phyloP scores from a whole-genome alignment of 2,329 filamentous ascomycete genomes.

The Arthrinium phaeospermum region DNA sequence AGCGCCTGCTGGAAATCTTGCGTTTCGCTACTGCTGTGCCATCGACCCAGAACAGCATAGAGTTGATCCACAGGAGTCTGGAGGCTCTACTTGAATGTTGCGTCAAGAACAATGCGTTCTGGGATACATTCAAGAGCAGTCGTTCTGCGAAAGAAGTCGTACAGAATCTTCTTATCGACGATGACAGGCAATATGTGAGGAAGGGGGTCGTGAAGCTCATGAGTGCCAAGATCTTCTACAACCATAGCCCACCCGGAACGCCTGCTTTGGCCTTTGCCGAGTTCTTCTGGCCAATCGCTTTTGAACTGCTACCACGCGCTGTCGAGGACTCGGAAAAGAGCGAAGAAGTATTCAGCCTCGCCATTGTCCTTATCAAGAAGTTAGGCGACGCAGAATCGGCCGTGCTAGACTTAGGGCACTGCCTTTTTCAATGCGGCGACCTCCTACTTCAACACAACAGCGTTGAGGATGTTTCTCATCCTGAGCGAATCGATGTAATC shows the following conservation, averaged over 20 bases:
- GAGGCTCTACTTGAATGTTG: conserved; percentile 48
- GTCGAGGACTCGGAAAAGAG: conserved; percentile 41
- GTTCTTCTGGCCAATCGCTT: conserved; percentile 54
- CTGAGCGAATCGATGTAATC: conserved; percentile 42
- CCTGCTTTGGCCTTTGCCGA: conserved; percentile 46
- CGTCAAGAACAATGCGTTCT: conserved; percentile 44
- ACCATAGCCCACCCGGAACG: conserved; percentile 34
- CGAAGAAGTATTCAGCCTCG: conserved; percentile 46
- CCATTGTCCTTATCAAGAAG: conserved; percentile 35
- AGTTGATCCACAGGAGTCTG: conserved; percentile 43
- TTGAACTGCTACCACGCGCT: conserved; percentile 44
- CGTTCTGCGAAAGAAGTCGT: conserved; percentile 36
- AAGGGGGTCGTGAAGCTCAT: conserved; percentile 44
- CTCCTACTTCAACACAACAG: conserved; percentile 34
- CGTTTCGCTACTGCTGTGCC: conserved; percentile 27
- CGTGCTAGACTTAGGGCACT: conserved; percentile 32
- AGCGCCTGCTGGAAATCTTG: conserved; percentile 34
- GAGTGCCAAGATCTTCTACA: conserved; percentile 27
- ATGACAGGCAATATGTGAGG: conserved; percentile 44
- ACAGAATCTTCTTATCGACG: conserved; percentile 44
- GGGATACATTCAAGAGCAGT: conserved; percentile 43
- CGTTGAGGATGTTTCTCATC: conserved; percentile 45
- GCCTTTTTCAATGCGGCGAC: conserved; percentile 32
- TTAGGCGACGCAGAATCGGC: conserved; percentile 34
- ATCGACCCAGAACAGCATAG: conserved; percentile 35